Percentiles rank a stretch among this genome's conserved stretches.
Conservation (phyloP, 441 rosid species). For the Theobroma grandiflorum region DNA sequence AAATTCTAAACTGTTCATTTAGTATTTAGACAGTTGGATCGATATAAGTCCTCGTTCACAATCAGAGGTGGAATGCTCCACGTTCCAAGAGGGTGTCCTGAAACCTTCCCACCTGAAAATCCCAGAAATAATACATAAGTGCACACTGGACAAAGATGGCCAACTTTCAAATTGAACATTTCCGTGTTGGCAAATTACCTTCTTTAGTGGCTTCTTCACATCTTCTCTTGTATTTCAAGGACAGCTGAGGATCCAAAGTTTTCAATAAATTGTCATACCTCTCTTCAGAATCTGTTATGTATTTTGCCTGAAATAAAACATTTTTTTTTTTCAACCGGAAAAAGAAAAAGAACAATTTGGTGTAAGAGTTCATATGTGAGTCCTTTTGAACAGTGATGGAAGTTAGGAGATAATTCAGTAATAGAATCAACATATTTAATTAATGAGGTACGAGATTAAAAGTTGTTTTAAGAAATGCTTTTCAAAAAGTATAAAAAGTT, state of each 20-base stretch:
- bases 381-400: not conserved
- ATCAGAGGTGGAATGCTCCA: slow-evolving; percentile 83
- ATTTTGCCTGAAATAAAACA: slow-evolving; percentile 58
- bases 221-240: slow-evolving; percentile 66
- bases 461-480: not conserved
- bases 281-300: slow-evolving; percentile 75
- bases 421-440: not conserved
- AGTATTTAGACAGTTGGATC: slow-evolving; percentile 36
- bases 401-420: not conserved
- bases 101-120: slow-evolving; percentile 59
- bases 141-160: not conserved
- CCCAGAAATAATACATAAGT: not conserved
- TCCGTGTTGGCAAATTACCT: slow-evolving; percentile 51
- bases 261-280: slow-evolving; percentile 61
- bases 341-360: not conserved
- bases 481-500: no score
- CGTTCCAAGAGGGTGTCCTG: slow-evolving; percentile 71
- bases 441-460: not conserved
- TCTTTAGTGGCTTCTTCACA: slow-evolving; percentile 87
- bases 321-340: not conserved
- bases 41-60: slow-evolving; percentile 65
- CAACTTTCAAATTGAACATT: not conserved
- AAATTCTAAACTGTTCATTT: not conserved
- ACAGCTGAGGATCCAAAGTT: slow-evolving; percentile 68
- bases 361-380: not conserved